Evolutionary conservation across 352 stramenopile species (phyloP).

Genomic region (Phytophthora hybrid): DNA sequence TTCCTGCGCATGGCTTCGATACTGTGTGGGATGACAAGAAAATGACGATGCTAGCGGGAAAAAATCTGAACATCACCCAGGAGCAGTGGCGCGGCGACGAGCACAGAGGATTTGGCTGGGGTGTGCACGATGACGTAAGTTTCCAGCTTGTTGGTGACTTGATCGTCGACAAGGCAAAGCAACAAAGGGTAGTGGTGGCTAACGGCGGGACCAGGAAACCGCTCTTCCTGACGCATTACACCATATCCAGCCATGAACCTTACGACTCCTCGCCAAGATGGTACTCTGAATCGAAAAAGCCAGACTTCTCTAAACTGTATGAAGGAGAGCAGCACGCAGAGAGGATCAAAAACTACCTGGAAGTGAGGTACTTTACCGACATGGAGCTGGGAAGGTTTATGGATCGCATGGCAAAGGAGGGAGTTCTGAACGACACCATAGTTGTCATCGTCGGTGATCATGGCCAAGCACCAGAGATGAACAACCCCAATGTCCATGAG

Average conservation of each 20-base stretch:
- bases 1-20: too few relatives aligned
- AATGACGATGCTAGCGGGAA: constrained; percentile 42
- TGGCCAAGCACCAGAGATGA: constrained; percentile 58
- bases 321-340: too few relatives aligned
- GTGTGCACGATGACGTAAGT: constrained; percentile 56
- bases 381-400: constrained; percentile 65
- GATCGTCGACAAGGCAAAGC: constrained; percentile 42
- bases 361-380: constrained; percentile 68
- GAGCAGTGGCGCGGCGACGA: constrained; percentile 34
- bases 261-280: too few relatives aligned
- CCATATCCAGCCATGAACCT: constrained; percentile 61
- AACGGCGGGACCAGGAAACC: constrained; percentile 39
- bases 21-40: constrained; percentile 29
- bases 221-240: constrained; percentile 68
- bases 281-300: too few relatives aligned
- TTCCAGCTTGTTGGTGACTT: constrained; percentile 53
- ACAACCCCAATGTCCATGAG: constrained; percentile 51
- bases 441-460: constrained; percentile 68
- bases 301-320: too few relatives aligned
- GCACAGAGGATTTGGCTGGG: constrained; percentile 37
- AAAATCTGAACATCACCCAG: constrained; percentile 37
- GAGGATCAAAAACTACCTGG: too few relatives aligned
- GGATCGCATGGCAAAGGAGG: constrained; percentile 51
- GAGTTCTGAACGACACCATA: constrained; percentile 67
- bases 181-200: constrained; percentile 27